Evolutionary conservation across 345 rosid genomes (phyloP), one percentile per base, ranked within the genome.

Genomic region (Geranium brycei): DNA sequence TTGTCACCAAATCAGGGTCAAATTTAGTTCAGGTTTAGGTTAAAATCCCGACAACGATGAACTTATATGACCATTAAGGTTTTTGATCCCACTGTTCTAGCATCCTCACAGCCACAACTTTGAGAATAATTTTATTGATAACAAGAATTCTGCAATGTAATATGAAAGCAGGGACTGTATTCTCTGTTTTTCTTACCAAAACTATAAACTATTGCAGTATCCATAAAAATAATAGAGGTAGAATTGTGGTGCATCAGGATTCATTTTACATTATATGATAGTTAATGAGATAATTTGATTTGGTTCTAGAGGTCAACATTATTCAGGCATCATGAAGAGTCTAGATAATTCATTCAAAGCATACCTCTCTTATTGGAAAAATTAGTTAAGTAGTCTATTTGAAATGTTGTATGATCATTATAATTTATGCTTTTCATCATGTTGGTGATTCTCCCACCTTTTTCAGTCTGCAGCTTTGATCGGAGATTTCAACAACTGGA

Each of bases 401-500:
- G 5, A 35, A 35, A 35, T 35, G 53, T 2, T 47, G 53, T 47
- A 11, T 47, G 15, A 47, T 47, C 12, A 47, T 47, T 47, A 13
- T 47, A 7, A 47, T 47, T 47, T 47, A 7, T 47, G 15, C 11
- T 47, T 47, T 47, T 13, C 53, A 6, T 47, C 53, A 47, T 47
- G 53, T 47, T 47, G 53, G 41, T 35, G 41, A 47, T 47, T 13
- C 14, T 47, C 15, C 53, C 47, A 38, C 40, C 63, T 59, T 65
- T 67, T 77, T 57, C 89, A 92, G 98, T 82, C 83, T 73, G 98
- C 96, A 61, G 81, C 98, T 58, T 69, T 92, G 76, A 86, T 92
- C 64, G 98, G 98, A 73, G 98, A 92, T 79, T 92, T 92, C 68
- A 92, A 92, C 79, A 87, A 84, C 71, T 92, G 96, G 98, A 80